phyloP scores from a whole-genome alignment of 1,139 yeast species.

The Kodamaea sp. region DNA sequence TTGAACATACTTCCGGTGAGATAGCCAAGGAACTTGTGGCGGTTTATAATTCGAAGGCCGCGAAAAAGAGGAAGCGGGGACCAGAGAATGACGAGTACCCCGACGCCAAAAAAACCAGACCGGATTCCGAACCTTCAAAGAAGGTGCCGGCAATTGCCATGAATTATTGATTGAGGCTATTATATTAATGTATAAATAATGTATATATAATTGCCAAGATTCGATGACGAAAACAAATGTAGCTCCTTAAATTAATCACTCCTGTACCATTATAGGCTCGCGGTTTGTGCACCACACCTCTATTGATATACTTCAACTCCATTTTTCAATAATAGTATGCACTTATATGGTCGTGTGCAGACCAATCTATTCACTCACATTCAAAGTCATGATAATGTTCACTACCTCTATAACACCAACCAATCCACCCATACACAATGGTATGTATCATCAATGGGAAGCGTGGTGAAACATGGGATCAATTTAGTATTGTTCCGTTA shows the following conservation, averaged over 20 bases:
- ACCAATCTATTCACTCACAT: slow-evolving; percentile 1
- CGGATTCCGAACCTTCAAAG: slow-evolving; percentile 1
- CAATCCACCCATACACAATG: slow-evolving; percentile 2
- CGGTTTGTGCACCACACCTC: too few relatives aligned
- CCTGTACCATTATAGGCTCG: too few relatives aligned
- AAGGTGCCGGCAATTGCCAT: slow-evolving; percentile 6
- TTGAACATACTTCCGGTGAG: slow-evolving; percentile 1
- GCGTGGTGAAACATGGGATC: neutral
- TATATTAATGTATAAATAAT: too few relatives aligned
- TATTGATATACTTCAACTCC: too few relatives aligned
- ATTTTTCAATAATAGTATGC: too few relatives aligned
- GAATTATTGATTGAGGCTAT: slow-evolving; percentile 9
- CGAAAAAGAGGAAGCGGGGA: slow-evolving; percentile 11
- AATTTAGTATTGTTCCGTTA: neutral
- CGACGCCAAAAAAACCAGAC: slow-evolving; percentile 4
- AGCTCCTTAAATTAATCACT: too few relatives aligned
- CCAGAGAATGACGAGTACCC: slow-evolving; percentile 5
- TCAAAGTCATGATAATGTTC: too few relatives aligned
- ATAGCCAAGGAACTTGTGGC: slow-evolving; percentile 7
- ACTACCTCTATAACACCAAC: neutral
- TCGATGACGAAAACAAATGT: too few relatives aligned
- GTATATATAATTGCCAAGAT: too few relatives aligned
- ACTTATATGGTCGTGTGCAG: slow-evolving; percentile 1
- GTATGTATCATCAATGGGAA: slow-evolving; percentile 2
- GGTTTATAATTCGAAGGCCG: slow-evolving; percentile 7